Conservation (phyloP, 2,329 filamentous ascomycete genomes). For the Aspergillus sp. region DNA sequence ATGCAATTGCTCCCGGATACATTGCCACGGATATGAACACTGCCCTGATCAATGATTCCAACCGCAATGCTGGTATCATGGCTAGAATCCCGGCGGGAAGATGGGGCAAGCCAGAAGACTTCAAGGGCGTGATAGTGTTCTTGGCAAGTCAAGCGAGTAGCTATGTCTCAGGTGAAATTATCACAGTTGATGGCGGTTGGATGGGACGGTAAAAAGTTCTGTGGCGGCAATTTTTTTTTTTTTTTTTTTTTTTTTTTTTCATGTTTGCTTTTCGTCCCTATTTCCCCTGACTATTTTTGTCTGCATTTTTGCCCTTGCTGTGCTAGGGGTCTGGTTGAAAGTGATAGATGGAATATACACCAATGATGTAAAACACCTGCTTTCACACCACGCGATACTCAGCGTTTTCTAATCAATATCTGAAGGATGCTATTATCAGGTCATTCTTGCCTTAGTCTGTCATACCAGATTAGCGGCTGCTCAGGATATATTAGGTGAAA, state of each 20-base stretch:
- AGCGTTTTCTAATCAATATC: neutral
- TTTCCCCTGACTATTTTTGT: neutral
- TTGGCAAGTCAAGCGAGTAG: constrained; percentile 71
- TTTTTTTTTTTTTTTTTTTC: neutral
- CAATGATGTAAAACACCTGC: neutral
- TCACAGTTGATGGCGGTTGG: constrained; percentile 89
- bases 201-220: constrained; percentile 68
- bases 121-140: constrained; percentile 78
- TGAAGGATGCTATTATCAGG: constrained; percentile 7
- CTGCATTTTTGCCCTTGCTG: neutral
- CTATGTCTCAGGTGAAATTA: constrained; percentile 78
- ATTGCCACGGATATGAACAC: constrained; percentile 90
- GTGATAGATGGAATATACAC: neutral
- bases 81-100: constrained; percentile 78
- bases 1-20: constrained; percentile 86
- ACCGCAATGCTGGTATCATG: constrained; percentile 70
- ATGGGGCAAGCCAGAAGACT: constrained; percentile 83
- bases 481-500: neutral
- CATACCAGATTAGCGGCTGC: constrained; percentile 8
- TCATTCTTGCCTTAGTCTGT: constrained; percentile 11
- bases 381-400: neutral
- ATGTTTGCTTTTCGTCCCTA: neutral
- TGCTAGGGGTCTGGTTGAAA: neutral
- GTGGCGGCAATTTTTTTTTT: neutral
- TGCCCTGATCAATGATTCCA: constrained; percentile 71